Percentiles rank a stretch among this genome's conserved stretches.
phyloP scores from a whole-genome alignment of 164 flowering plant genomes.

The Sextonia rubra region DNA sequence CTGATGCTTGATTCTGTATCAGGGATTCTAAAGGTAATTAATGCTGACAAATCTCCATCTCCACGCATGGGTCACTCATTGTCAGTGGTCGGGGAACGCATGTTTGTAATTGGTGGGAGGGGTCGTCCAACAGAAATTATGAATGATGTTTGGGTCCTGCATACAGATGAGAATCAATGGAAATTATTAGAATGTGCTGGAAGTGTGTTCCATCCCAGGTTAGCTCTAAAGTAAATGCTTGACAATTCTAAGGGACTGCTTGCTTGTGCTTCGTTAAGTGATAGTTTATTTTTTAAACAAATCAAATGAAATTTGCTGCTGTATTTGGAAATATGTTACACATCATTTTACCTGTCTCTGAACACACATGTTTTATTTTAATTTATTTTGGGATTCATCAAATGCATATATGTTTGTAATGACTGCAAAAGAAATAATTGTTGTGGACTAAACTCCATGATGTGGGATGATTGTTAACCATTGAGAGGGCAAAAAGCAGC shows the following conservation, averaged over 20 bases:
- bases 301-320: background rate
- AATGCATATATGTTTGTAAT: too few relatives aligned
- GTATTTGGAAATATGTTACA: too few relatives aligned
- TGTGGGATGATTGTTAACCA: too few relatives aligned
- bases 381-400: too few relatives aligned
- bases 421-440: too few relatives aligned
- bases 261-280: background rate
- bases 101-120: slow-evolving; percentile 87
- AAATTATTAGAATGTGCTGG: slow-evolving; percentile 48
- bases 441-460: too few relatives aligned
- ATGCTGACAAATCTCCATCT: slow-evolving; percentile 44
- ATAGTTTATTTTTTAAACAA: too few relatives aligned
- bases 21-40: slow-evolving; percentile 37
- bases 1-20: slow-evolving; percentile 47
- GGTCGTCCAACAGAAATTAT: slow-evolving; percentile 73
- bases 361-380: too few relatives aligned
- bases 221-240: slow-evolving; percentile 3
- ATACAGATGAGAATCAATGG: slow-evolving; percentile 45
- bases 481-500: too few relatives aligned
- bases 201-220: slow-evolving; percentile 66
- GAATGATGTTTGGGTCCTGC: slow-evolving; percentile 74
- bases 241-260: background rate
- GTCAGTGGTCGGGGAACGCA: slow-evolving; percentile 50
- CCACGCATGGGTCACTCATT: slow-evolving; percentile 85
- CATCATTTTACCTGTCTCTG: too few relatives aligned